Base-by-base conservation (phyloP, 176 grass and related monocot genomes). In the Carex parvula region DNA sequence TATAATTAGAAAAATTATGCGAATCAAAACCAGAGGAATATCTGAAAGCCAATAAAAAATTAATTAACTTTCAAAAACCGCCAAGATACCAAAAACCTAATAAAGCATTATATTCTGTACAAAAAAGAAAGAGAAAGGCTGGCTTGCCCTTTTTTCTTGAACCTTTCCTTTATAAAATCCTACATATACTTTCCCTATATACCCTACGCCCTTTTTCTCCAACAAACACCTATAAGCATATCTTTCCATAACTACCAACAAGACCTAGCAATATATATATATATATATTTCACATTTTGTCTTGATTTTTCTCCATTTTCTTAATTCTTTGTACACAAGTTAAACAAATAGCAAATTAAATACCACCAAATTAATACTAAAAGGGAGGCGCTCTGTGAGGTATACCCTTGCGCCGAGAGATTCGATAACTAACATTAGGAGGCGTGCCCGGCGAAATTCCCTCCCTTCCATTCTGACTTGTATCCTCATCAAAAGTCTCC, bases 361-460 rank as follows among this genome's bases (percentile, higher is more conserved):
- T 33, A 33, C 24, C 73, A 78, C 13, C 44, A 81, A 44, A 74
- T 82, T 26, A 48, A n/a, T 62, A 26, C 65, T 71, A 90, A 70
- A 84, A 87, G 72, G 85, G 88, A 83, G 88, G 88, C 44, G 88
- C 81, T 21, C 88, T 59, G 57, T 87, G 88, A 61, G 88, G 88
- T 62, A 81, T 67, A 66, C 88, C 85, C 84, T 90, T 90, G 1
- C 88, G 42, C 50, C 88, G 64, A 9, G 88, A 90, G 8, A 86
- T 86, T 48, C 88, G 88, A 65, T 57, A 87, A 76, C 53, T 90
- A 15, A 84, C 37, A 22, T 80, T 90, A n/a, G 88, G 88, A 81
- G 88, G 88, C 0, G 88, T 87, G 39, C 74, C 85, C 22, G 89
- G 86, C 26, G 82, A 90, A 61, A 90, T 82, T 50, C 75, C 56